Evolutionary conservation across 2,329 filamentous ascomycete genomes (phyloP).

Genomic region (Fusarium mundagurra): DNA sequence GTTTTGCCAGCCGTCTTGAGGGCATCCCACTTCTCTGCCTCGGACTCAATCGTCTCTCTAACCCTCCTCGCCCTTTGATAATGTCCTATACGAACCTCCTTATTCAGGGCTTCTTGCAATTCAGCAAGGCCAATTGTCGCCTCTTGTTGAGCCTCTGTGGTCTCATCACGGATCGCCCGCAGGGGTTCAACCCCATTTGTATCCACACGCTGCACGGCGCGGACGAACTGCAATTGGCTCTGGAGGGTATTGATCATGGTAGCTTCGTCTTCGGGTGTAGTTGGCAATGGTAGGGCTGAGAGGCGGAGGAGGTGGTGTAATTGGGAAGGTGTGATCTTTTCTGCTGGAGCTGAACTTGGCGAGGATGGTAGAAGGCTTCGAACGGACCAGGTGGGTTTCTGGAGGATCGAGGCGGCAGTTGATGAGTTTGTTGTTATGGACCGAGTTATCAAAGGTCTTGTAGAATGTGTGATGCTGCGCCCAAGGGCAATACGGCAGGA

Average conservation of each 20-base stretch:
- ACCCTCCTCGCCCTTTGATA: slow-evolving; percentile 56
- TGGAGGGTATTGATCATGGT: slow-evolving; percentile 79
- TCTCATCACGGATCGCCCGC: slow-evolving; percentile 84
- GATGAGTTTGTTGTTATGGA: slow-evolving; percentile 19
- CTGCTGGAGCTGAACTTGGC: slow-evolving; percentile 41
- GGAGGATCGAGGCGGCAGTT: slow-evolving; percentile 60
- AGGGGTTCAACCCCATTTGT: slow-evolving; percentile 78
- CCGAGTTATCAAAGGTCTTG: slow-evolving; percentile 1
- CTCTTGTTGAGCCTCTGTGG: slow-evolving; percentile 67
- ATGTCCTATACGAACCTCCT: slow-evolving; percentile 70
- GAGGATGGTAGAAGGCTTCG: slow-evolving; percentile 71
- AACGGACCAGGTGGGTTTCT: slow-evolving; percentile 85
- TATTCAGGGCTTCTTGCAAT: slow-evolving; percentile 64
- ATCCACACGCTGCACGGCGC: slow-evolving; percentile 81
- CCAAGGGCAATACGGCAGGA: slow-evolving; percentile 45
- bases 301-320: slow-evolving; percentile 88
- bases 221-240: slow-evolving; percentile 91
- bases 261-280: slow-evolving; percentile 68
- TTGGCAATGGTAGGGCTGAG: slow-evolving; percentile 83
- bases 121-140: slow-evolving; percentile 67
- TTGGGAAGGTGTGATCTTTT: slow-evolving; percentile 70
- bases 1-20: slow-evolving; percentile 72
- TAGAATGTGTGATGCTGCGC: slow-evolving; percentile 22
- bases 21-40: slow-evolving; percentile 75
- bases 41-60: slow-evolving; percentile 51